Conservation (phyloP, 495 filamentous ascomycete species). For the Xylaria curta region DNA sequence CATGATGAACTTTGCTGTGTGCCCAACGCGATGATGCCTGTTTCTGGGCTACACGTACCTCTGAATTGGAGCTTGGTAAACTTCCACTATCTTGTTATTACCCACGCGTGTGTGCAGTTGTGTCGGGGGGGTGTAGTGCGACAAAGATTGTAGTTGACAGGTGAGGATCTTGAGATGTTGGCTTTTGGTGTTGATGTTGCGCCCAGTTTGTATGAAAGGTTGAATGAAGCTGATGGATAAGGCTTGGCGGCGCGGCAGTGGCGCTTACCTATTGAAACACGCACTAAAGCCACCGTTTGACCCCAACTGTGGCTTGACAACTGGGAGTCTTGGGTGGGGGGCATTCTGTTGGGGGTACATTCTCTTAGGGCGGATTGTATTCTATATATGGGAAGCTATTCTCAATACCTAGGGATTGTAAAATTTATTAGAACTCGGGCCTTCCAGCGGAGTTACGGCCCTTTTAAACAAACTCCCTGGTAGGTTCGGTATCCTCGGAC, state of each 20-base stretch:
- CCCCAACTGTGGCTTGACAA: not conserved
- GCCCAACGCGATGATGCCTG: conserved; percentile 38
- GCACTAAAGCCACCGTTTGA: not conserved
- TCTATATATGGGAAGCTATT: too few relatives aligned
- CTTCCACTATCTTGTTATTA: not conserved
- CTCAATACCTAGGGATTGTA: too few relatives aligned
- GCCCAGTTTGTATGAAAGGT: not conserved
- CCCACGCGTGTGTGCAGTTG: not conserved
- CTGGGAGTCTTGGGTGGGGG: not conserved
- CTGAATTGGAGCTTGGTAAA: conserved; percentile 10
- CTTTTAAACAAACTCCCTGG: not conserved
- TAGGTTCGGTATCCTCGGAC: conserved; percentile 3
- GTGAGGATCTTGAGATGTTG: conserved; percentile 40
- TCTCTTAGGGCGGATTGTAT: not conserved
- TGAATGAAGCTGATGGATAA: not conserved
- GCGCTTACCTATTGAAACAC: conserved; percentile 3
- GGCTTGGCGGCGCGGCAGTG: not conserved
- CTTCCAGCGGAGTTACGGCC: conserved; percentile 24
- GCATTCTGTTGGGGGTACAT: not conserved
- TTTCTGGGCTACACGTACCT: conserved; percentile 55
- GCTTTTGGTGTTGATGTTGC: conserved; percentile 15
- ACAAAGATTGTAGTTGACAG: not conserved
- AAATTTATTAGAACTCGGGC: conserved; percentile 18
- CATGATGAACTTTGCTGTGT: conserved; percentile 83
- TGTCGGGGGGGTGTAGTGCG: not conserved